Conservation (phyloP, 1,284 basidiomycete genomes). For the Anthracocystis panici-leucophaei region DNA sequence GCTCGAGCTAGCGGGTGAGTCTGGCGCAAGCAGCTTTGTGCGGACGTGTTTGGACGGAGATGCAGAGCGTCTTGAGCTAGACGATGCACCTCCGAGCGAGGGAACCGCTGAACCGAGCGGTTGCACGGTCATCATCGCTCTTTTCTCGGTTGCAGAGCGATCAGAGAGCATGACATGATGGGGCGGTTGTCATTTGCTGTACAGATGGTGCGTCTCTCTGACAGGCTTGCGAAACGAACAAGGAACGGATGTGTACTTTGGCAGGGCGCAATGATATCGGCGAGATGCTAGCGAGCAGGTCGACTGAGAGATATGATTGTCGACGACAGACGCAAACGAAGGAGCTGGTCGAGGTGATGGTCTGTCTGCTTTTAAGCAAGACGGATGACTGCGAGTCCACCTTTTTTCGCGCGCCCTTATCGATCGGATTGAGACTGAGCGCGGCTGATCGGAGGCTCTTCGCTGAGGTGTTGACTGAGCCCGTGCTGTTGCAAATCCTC, state of each 20-base stretch:
- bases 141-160: slow-evolving; percentile 23
- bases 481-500: not conserved
- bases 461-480: not conserved
- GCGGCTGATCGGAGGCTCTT: not conserved
- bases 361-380: not conserved
- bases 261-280: not conserved
- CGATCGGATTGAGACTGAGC: not conserved
- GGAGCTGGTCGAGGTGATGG: not conserved
- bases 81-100: slow-evolving; percentile 11
- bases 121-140: slow-evolving; percentile 50
- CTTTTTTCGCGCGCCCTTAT: not conserved
- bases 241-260: not conserved
- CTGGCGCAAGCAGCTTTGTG: slow-evolving; percentile 12
- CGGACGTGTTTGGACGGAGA: slow-evolving; percentile 28
- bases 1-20: slow-evolving; percentile 9
- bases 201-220: not conserved
- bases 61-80: slow-evolving; percentile 22
- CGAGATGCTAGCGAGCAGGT: not conserved
- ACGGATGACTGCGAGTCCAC: not conserved
- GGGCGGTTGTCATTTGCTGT: slow-evolving; percentile 17
- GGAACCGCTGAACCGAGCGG: slow-evolving; percentile 26
- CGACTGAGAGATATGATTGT: not conserved
- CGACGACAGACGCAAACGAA: not conserved
- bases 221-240: not conserved
- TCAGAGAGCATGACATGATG: slow-evolving; percentile 43